Evolutionary conservation across 148 eudicot genomes (phyloP), one percentile per base, ranked within the genome.

Genomic region (Persicaria tinctoria): DNA sequence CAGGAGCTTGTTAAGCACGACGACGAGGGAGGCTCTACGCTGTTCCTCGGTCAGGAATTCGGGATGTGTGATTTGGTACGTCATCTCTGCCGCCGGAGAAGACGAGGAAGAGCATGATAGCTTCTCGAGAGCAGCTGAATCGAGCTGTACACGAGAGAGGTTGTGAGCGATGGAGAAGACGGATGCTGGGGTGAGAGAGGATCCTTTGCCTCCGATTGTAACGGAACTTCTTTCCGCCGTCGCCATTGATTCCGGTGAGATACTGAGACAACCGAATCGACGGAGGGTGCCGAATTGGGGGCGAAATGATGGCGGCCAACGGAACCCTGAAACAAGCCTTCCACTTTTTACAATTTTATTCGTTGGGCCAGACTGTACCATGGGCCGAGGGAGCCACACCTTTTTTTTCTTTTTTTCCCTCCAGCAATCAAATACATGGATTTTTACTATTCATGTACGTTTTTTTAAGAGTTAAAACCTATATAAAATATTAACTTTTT

Each of bases 161-260:
- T 77, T 79, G 32, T 81, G 80, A 7, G 95, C 86, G 13, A 86
- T 69, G 6, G 79, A 81, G 83, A 84, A 88, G 18, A 93, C 80
- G 14, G 91, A 75, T 73, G 87, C 17, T 0, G 97, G 75, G 38
- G 91, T 75, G 49, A 93, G 85, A n/a, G 91, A 79, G 18, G 85
- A 73, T 6, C 91, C 95, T 80, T 88, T 89, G 7, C 91, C 92
- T 9, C 97, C 97, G 27, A 92, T 11, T 0, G 88, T 86, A 47
- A 88, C 76, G 72, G 77, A 66, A 47, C 17, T 41, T 66, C 16
- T 66, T 6, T 66, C 70, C 46, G 70, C 81, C 86, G 81, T 84
- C 46, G 70, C 81, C 86, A 84, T 84, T 62, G 76, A 49, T 51
- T 41, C 70, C 46, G 18, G 18, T 17, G 64, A 59, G 64, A 59